phyloP scores from a whole-genome alignment of 805 yeast genomes.

The Candida anglica region DNA sequence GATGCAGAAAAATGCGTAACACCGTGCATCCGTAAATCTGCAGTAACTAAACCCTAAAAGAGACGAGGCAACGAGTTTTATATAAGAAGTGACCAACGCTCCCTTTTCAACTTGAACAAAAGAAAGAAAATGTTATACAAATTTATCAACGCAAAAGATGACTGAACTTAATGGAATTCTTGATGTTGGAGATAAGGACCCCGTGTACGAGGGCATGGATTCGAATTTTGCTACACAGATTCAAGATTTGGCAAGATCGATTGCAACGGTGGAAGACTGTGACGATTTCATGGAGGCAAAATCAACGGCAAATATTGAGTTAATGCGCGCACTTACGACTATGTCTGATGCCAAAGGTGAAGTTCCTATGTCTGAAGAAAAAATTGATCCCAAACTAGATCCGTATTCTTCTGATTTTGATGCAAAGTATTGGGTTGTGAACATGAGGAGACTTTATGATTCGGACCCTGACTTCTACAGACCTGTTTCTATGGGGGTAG shows the following conservation, averaged over 20 bases:
- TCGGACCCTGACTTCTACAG: constrained; percentile 55
- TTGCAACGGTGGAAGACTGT: constrained; percentile 9
- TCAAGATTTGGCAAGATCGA: constrained; percentile 21
- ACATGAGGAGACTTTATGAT: constrained; percentile 45
- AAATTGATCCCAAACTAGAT: constrained; percentile 41
- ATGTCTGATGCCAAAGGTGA: constrained; percentile 45
- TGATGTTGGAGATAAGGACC: too few species aligned
- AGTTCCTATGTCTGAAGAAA: constrained; percentile 19
- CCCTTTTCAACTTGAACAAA: too few species aligned
- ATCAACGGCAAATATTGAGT: constrained; percentile 4
- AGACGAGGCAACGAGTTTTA: too few species aligned
- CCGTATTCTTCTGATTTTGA: constrained; percentile 50
- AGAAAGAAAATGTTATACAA: too few species aligned
- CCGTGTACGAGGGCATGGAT: constrained; percentile 15
- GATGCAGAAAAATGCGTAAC: too few species aligned
- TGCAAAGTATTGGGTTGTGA: constrained; percentile 59
- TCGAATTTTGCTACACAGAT: constrained; percentile 11
- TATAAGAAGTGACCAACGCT: too few species aligned
- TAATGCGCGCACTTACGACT: constrained; percentile 17
- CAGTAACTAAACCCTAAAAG: too few species aligned
- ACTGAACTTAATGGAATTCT: too few species aligned
- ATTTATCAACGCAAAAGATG: too few species aligned
- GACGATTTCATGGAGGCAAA: background rate
- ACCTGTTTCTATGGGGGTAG: constrained; percentile 54
- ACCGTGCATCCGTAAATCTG: too few species aligned